Evolutionary conservation across 306 rosid species (phyloP), one percentile per base, ranked within the genome.

Genomic region (Quercus rubra): DNA sequence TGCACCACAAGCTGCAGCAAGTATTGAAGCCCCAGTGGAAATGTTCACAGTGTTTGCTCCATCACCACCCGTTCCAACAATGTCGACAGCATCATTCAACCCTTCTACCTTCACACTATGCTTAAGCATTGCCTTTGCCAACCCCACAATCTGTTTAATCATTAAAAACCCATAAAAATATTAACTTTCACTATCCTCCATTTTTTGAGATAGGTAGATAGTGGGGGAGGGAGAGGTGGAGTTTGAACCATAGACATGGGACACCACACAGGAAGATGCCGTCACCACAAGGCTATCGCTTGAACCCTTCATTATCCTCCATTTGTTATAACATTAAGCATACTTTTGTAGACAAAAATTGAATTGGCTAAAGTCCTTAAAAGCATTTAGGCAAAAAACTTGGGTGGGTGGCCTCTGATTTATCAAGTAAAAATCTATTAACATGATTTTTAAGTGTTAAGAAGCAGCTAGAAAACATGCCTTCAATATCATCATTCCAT

Each of bases 21-120:
- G 96, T 78, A 95, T 89, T 2, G 98, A 86, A 74, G 99, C 86
- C 73, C 98, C 99, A 0, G 98, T 95, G 17, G 99, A 95, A 74
- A 95, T 95, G 80, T 95, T 95, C 1, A 95, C 97, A 0, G 99
- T 95, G 88, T 95, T 87, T 69, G 96, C 98, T 13, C 99, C 98
- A 74, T 93, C 98, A 31, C 97, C 97, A 75, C 99, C 98, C 0
- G 99, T 95, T 80, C 99, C 99, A 68, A 95, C 97, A 27, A 95
- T 95, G 89, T 95, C 99, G 67, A 93, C 93, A 1, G 85, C 97
- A 79, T 95, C 93, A 57, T 12, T 80, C 76, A 93, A 89, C 77
- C 94, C 99, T 70, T 89, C 96, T 51, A 95, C 92, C 87, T 88
- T 90, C 79, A 62, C 80, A 17, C 97, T 88, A 54, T 83, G 92